A percentile compares a stretch with the other conserved stretches of the same genome.
Evolutionary conservation across 768 basidiomycete species (phyloP).

Genomic region (Xanthoconium purpureum): DNA sequence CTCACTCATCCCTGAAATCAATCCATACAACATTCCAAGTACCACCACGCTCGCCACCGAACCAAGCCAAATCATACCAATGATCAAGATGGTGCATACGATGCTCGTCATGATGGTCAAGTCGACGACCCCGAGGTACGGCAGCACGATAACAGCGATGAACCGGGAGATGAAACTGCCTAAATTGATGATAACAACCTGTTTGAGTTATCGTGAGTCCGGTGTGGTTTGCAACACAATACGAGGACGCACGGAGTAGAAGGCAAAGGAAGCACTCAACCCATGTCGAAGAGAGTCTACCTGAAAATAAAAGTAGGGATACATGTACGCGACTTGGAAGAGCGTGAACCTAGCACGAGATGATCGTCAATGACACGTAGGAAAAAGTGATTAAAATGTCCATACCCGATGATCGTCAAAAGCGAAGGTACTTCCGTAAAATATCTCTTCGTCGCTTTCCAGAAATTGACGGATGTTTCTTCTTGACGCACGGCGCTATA

Average conservation of each 20-base stretch:
- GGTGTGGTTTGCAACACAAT: not conserved
- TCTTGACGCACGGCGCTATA: slow-evolving; percentile 7
- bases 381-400: not conserved
- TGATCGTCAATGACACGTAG: not conserved
- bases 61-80: slow-evolving; percentile 44
- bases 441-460: slow-evolving; percentile 22
- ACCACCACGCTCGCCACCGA: slow-evolving; percentile 37
- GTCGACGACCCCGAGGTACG: slow-evolving; percentile 43
- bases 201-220: not conserved
- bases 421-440: slow-evolving; percentile 24
- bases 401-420: slow-evolving; percentile 23
- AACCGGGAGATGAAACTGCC: slow-evolving; percentile 48
- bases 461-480: slow-evolving; percentile 3
- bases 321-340: slow-evolving; percentile 42
- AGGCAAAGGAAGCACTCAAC: slow-evolving; percentile 43
- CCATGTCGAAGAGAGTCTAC: slow-evolving; percentile 51
- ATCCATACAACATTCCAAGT: slow-evolving; percentile 46
- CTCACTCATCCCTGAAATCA: slow-evolving; percentile 47
- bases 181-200: slow-evolving; percentile 55
- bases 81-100: slow-evolving; percentile 38
- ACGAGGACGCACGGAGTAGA: slow-evolving; percentile 45
- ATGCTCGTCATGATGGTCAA: slow-evolving; percentile 37
- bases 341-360: slow-evolving; percentile 16
- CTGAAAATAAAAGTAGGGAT: slow-evolving; percentile 59
- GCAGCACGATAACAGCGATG: slow-evolving; percentile 39